Conservation (phyloP, 2,329 filamentous ascomycete species). For the Keithomyces neogunnii region DNA sequence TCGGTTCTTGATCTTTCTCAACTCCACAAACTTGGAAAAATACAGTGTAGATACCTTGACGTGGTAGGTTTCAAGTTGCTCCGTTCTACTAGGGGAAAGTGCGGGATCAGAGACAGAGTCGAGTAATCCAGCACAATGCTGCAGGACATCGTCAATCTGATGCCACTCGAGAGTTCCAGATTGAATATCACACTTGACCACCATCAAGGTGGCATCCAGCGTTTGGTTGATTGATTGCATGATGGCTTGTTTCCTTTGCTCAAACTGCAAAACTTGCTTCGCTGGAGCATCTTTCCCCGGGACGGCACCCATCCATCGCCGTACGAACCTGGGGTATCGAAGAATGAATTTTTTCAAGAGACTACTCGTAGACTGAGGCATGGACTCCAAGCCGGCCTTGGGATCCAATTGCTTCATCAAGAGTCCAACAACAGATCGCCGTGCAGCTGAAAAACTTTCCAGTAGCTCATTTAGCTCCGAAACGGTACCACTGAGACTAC, state of each 20-base stretch:
- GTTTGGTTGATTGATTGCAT: conserved; percentile 44
- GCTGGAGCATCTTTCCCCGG: conserved; percentile 41
- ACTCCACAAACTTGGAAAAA: conserved; percentile 50
- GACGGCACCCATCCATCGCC: conserved; percentile 53
- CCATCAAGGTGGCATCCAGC: conserved; percentile 52
- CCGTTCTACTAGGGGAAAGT: conserved; percentile 18
- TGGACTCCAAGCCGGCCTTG: conserved; percentile 7
- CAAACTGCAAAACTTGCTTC: conserved; percentile 52
- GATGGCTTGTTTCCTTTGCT: conserved; percentile 48
- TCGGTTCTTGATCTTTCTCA: conserved; percentile 35
- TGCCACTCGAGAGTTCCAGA: conserved; percentile 42
- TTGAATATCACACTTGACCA: conserved; percentile 45
- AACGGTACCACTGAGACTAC: conserved; percentile 49
- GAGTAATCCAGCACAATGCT: conserved; percentile 46
- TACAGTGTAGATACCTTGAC: conserved; percentile 66
- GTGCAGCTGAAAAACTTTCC: conserved; percentile 43
- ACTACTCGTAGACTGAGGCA: conserved; percentile 15
- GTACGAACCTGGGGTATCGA: conserved; percentile 50
- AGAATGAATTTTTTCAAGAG: conserved; percentile 49
- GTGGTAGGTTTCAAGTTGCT: conserved; percentile 37
- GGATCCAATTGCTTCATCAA: conserved; percentile 26
- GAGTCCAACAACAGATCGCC: conserved; percentile 44
- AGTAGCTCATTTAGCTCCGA: conserved; percentile 54
- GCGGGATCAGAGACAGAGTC: conserved; percentile 39
- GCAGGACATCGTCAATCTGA: conserved; percentile 45